phyloP scores from a whole-genome alignment of 177 flowering plant genomes.

The Vitis hybrid region DNA sequence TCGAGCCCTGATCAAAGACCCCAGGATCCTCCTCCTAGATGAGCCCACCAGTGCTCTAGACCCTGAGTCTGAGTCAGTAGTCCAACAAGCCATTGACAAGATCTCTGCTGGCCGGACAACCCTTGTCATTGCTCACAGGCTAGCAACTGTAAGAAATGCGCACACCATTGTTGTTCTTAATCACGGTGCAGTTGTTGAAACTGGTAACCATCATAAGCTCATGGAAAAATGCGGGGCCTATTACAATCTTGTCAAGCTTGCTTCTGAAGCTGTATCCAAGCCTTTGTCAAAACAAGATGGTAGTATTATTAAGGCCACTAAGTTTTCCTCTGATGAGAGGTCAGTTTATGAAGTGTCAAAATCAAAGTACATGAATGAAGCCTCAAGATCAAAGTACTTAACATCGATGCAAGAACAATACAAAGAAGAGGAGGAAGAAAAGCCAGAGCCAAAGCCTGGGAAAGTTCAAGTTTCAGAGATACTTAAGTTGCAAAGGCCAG shows the following conservation, averaged over 20 bases:
- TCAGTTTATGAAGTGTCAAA: conserved; percentile 24
- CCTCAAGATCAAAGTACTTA: conserved; percentile 28
- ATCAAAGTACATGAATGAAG: conserved; percentile 22
- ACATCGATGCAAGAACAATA: conserved; percentile 24
- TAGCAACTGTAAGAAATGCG: conserved; percentile 67
- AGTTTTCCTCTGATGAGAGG: conserved; percentile 21
- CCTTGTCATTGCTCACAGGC: conserved; percentile 74
- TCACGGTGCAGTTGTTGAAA: conserved; percentile 54
- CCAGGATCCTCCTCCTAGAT: conserved; percentile 65
- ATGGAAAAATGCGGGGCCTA: conserved; percentile 56
- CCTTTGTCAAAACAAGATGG: conserved; percentile 12
- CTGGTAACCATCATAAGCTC: conserved; percentile 55
- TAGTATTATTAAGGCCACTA: not conserved
- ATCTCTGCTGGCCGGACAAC: conserved; percentile 62
- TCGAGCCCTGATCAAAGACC: conserved; percentile 68
- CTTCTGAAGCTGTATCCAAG: conserved; percentile 45
- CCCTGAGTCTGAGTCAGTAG: conserved; percentile 60
- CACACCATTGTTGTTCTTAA: conserved; percentile 62
- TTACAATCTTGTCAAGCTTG: conserved; percentile 55
- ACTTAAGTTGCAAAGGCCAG: conserved; percentile 63
- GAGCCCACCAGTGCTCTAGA: conserved; percentile 86
- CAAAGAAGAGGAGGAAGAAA: conserved; percentile 6
- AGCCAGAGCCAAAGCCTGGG: conserved; percentile 14
- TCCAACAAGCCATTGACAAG: conserved; percentile 69
- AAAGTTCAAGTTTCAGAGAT: conserved; percentile 36